Evolutionary conservation across 345 rosid species (phyloP).

Genomic region (Arabidopsis thaliana): DNA sequence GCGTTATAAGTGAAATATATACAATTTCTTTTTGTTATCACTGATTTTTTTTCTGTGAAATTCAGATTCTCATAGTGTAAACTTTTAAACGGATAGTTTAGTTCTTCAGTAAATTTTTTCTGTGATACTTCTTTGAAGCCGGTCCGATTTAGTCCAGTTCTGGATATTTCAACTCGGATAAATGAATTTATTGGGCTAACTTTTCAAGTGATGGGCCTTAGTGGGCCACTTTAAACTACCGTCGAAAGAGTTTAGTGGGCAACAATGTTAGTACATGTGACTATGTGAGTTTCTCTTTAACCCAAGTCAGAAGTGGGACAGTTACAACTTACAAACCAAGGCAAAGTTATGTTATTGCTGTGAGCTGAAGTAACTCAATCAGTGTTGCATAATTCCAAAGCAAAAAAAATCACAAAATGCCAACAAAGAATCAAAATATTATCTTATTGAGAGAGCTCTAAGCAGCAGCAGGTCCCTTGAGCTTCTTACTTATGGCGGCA

Average conservation of each 20-base stretch:
- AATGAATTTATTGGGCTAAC: neutral
- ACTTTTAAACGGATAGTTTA: neutral
- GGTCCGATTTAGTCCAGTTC: neutral
- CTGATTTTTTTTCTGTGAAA: neutral
- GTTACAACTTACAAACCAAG: neutral
- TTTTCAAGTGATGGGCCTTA: neutral
- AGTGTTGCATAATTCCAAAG: neutral
- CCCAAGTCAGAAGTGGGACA: neutral
- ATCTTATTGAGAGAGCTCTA: slow-evolving; percentile 31
- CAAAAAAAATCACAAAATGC: neutral
- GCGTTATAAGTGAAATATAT: no score
- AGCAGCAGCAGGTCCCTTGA: slow-evolving; percentile 60
- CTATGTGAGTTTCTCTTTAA: neutral
- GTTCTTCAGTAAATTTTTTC: no score
- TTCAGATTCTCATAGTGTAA: neutral
- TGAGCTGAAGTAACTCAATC: slow-evolving; percentile 22
- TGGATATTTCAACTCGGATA: neutral
- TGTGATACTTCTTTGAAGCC: neutral
- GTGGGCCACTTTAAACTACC: neutral
- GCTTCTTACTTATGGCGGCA: slow-evolving; percentile 80
- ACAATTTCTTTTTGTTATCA: no score
- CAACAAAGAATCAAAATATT: slow-evolving; percentile 30
- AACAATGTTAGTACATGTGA: no score
- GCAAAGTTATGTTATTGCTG: slow-evolving; percentile 18
- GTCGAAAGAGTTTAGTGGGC: neutral